Evolutionary conservation across 768 basidiomycete species (phyloP).

Genomic region (Suillus spraguei): DNA sequence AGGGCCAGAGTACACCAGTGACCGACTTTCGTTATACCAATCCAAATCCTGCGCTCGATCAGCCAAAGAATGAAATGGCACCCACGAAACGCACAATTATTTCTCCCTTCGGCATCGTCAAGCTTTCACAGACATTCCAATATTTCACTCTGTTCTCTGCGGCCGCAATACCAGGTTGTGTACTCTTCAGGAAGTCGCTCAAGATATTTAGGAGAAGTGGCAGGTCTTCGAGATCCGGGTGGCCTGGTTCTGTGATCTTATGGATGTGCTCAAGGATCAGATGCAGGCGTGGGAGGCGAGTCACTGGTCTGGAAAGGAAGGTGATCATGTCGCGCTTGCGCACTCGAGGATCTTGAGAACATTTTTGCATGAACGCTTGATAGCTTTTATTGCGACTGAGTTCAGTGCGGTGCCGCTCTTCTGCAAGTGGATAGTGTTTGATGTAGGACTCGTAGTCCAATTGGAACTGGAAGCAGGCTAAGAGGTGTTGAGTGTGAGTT

Average conservation of each 20-base stretch:
- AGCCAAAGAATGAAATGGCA: constrained; percentile 8
- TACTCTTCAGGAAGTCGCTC: constrained; percentile 75
- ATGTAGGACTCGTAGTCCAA: constrained; percentile 79
- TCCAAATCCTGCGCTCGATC: constrained; percentile 64
- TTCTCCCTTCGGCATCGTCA: constrained; percentile 77
- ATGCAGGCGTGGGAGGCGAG: constrained; percentile 80
- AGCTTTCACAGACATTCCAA: constrained; percentile 76
- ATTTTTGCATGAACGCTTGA: constrained; percentile 63
- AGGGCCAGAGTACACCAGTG: constrained; percentile 66
- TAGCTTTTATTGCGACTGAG: constrained; percentile 70
- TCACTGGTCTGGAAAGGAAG: constrained; percentile 85
- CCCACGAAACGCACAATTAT: constrained; percentile 61
- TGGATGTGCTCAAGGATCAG: constrained; percentile 72
- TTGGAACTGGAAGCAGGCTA: constrained; percentile 49
- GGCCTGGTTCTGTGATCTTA: constrained; percentile 69
- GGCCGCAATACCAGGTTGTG: constrained; percentile 89
- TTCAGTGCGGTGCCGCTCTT: constrained; percentile 80
- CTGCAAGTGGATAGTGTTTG: constrained; percentile 86
- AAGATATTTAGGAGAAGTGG: constrained; percentile 72
- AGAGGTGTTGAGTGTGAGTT: constrained; percentile 22
- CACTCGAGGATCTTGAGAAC: constrained; percentile 63
- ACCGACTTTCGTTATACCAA: constrained; percentile 73
- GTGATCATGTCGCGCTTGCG: constrained; percentile 79
- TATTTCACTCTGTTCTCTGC: constrained; percentile 91
- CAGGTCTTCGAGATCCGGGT: constrained; percentile 77